These are phyloP conservation scores for Hypoxylon crocopeplum DNA, from an alignment of 495 filamentous ascomycete species.

Conservation along the genomic window DNA sequence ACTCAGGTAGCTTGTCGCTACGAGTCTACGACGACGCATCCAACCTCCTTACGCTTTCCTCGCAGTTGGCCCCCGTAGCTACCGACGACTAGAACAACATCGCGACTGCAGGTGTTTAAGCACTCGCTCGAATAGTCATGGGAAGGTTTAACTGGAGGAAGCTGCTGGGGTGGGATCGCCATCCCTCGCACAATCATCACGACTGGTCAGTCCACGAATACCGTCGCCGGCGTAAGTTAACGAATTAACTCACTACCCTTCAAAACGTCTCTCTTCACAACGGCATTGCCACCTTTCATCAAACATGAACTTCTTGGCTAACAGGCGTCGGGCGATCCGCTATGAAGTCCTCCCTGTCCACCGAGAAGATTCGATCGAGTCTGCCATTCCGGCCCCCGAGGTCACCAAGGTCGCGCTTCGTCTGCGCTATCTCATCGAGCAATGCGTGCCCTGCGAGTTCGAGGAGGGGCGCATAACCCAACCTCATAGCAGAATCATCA, in stretches of 20 bases:
- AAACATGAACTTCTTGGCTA: conserved; percentile 18
- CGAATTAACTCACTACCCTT: neutral
- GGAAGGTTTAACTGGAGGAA: conserved; percentile 45
- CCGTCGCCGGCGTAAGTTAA: conserved; percentile 46
- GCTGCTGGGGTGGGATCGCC: conserved; percentile 53
- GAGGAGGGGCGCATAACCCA: conserved; percentile 72
- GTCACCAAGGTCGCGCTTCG: conserved; percentile 89
- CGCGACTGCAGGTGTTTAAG: neutral
- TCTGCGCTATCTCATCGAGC: conserved; percentile 89
- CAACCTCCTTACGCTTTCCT: conserved; percentile 3
- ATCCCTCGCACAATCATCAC: conserved; percentile 41
- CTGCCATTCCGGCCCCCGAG: conserved; percentile 69
- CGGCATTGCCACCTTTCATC: neutral
- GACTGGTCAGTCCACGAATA: conserved; percentile 49
- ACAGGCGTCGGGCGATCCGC: conserved; percentile 18
- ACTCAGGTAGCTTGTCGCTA: too few species aligned
- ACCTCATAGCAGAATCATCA: conserved; percentile 86
- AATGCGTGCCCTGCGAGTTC: conserved; percentile 86
- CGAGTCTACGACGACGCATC: too few species aligned
- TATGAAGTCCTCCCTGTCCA: conserved; percentile 68
- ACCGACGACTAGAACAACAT: neutral
- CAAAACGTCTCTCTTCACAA: neutral
- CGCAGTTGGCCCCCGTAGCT: neutral
- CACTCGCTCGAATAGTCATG: conserved; percentile 20
- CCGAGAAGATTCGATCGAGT: conserved; percentile 57